Conservation (phyloP, 768 basidiomycete genomes). For the Macrolepiota albuminosa region DNA sequence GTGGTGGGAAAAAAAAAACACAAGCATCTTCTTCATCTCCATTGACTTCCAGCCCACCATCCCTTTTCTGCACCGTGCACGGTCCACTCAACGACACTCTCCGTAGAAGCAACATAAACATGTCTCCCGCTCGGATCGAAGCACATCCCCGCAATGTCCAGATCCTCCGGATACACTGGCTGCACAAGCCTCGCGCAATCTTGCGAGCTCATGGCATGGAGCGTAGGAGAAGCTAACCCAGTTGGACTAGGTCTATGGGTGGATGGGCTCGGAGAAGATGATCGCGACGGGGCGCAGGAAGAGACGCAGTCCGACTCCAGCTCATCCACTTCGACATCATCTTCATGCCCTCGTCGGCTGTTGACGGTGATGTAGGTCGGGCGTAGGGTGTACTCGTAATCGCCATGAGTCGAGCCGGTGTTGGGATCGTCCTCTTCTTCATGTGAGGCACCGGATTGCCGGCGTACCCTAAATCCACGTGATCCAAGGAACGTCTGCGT, state of each 20-base stretch:
- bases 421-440: slow-evolving; percentile 22
- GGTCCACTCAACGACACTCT: slow-evolving; percentile 73
- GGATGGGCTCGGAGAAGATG: slow-evolving; percentile 42
- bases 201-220: not conserved
- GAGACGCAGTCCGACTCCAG: slow-evolving; percentile 52
- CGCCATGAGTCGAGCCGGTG: slow-evolving; percentile 24
- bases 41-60: slow-evolving; percentile 59
- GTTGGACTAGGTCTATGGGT: slow-evolving; percentile 14
- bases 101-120: slow-evolving; percentile 63
- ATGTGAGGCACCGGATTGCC: slow-evolving; percentile 9
- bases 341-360: slow-evolving; percentile 16
- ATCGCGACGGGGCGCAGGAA: slow-evolving; percentile 28
- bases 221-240: slow-evolving; percentile 9
- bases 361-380: slow-evolving; percentile 3
- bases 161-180: slow-evolving; percentile 27
- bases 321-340: slow-evolving; percentile 45
- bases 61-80: too few relatives aligned
- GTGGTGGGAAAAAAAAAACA: too few relatives aligned
- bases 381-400: slow-evolving; percentile 24
- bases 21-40: slow-evolving; percentile 26
- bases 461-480: slow-evolving; percentile 38
- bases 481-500: slow-evolving; percentile 44
- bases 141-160: slow-evolving; percentile 66
- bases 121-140: slow-evolving; percentile 68
- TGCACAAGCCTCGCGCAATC: slow-evolving; percentile 4